Evolutionary conservation across 2,329 filamentous ascomycete species (phyloP).

Genomic region (Nemania serpens): DNA sequence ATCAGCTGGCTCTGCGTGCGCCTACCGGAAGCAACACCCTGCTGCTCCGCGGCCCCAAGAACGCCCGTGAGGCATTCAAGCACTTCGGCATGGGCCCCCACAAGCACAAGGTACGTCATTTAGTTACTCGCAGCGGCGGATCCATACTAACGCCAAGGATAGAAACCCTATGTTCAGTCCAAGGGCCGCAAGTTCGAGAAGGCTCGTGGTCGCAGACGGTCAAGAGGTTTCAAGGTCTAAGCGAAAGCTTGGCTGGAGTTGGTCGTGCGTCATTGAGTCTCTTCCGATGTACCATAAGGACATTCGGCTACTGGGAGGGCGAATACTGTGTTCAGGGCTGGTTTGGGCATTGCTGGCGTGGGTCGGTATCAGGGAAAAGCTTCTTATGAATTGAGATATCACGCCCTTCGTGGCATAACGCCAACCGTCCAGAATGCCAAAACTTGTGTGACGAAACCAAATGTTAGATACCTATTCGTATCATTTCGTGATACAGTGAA

Average conservation of each 20-base stretch:
- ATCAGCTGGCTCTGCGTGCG: constrained; percentile 93
- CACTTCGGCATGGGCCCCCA: constrained; percentile 99
- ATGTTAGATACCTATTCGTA: not conserved
- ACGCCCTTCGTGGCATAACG: constrained; percentile 35
- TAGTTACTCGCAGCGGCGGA: accelerated
- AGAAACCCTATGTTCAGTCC: constrained; percentile 97
- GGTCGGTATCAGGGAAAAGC: constrained; percentile 50
- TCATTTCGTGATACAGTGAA: not conserved
- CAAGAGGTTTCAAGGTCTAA: constrained; percentile 99
- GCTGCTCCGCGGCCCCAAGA: constrained; percentile 97
- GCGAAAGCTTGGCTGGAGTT: constrained; percentile 44
- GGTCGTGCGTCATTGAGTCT: constrained; percentile 40
- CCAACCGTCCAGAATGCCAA: constrained; percentile 18
- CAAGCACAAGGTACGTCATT: constrained; percentile 81
- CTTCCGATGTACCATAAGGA: constrained; percentile 39
- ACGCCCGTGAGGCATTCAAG: constrained; percentile 95
- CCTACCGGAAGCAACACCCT: constrained; percentile 97
- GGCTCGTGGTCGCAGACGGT: constrained; percentile 97
- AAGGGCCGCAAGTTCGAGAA: constrained; percentile 99
- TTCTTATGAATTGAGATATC: constrained; percentile 42
- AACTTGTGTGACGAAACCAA: constrained; percentile 22
- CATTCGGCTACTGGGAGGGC: constrained; percentile 36
- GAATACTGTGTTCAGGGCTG: constrained; percentile 40
- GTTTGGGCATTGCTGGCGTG: constrained; percentile 52
- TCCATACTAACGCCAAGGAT: constrained; percentile 43